Evolutionary conservation across 805 yeast species (phyloP), one percentile per base, ranked within the genome.

Genomic region (Myxozyma kluyveri): DNA sequence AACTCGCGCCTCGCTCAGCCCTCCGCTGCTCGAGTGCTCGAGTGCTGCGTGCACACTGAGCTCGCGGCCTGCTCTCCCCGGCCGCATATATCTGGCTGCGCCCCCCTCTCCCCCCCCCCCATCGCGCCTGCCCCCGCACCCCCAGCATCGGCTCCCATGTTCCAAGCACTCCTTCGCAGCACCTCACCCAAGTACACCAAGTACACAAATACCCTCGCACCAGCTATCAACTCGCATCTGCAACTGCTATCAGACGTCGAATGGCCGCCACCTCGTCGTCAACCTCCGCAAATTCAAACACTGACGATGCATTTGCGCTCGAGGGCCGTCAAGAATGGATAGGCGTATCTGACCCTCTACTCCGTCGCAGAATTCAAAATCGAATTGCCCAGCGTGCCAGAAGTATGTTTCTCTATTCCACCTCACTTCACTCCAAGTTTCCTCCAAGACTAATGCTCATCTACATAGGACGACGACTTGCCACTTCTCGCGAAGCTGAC

Each of bases 251-350:
- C n/a, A n/a, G n/a, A n/a, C n/a, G n/a, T n/a, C n/a, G n/a, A n/a
- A n/a, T n/a, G n/a, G n/a, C n/a, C 33, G 41, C 40, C 2, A 42
- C 48, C 1, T 41, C 48, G 3, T 41, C 40, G 3, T 26, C 45
- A n/a, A 3, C 21, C 14, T 14, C 45, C 23, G 6, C 31, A 23
- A 24, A 19, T 1, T 46, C 42, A 37, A 18, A 22, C 39, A 26
- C 31, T 38, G 51, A 41, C 36, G 47, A 42, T 47, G 49, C 38
- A 45, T 41, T 21, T 32, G 35, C 54, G 6, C 46, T 39, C 24
- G 57, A 49, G 37, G 57, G 49, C 48, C 53, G 57, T 47, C 48
- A 45, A 22, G 57, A 53, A 35, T 53, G 57, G 57, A 31, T 39
- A 26, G 42, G 32, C 42, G 36, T 49, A 40, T 22, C 50, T 6